phyloP scores from a whole-genome alignment of 2,329 filamentous ascomycete genomes.

The Zymoseptoria tritici region DNA sequence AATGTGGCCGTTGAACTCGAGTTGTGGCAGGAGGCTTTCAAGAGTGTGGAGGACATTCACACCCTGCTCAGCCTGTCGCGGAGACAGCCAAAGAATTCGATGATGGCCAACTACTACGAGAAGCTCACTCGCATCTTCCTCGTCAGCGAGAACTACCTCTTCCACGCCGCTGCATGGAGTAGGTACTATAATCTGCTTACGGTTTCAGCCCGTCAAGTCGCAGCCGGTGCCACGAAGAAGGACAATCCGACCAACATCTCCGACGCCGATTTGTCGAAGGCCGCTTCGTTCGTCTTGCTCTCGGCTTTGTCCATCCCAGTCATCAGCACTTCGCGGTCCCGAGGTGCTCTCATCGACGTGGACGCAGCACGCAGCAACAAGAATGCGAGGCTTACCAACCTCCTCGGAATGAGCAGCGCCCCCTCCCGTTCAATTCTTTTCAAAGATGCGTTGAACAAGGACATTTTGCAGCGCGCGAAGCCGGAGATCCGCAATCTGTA shows the following conservation, averaged over 20 bases:
- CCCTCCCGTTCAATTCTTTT: conserved; percentile 87
- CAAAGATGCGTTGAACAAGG: conserved; percentile 92
- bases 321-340: conserved; percentile 95
- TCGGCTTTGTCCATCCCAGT: conserved; percentile 96
- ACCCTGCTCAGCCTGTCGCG: conserved; percentile 96
- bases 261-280: conserved; percentile 86
- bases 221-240: conserved; percentile 79
- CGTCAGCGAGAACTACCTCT: conserved; percentile 98
- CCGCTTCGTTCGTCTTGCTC: conserved; percentile 89
- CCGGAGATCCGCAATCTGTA: conserved; percentile 96
- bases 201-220: conserved; percentile 76
- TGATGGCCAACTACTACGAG: conserved; percentile 99
- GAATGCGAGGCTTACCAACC: conserved; percentile 92
- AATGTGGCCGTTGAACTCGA: conserved; percentile 97
- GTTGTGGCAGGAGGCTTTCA: conserved; percentile 98
- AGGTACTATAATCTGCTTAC: conserved; percentile 95
- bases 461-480: conserved; percentile 81
- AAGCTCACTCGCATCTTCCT: conserved; percentile 98
- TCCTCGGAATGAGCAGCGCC: conserved; percentile 84
- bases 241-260: conserved; percentile 79
- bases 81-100: conserved; percentile 93
- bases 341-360: conserved; percentile 90
- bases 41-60: conserved; percentile 97
- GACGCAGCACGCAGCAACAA: conserved; percentile 98
- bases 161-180: conserved; percentile 96